These are phyloP conservation scores for Cardamine occulta DNA, from an alignment of 345 rosid genomes.

Conservation along the genomic window DNA sequence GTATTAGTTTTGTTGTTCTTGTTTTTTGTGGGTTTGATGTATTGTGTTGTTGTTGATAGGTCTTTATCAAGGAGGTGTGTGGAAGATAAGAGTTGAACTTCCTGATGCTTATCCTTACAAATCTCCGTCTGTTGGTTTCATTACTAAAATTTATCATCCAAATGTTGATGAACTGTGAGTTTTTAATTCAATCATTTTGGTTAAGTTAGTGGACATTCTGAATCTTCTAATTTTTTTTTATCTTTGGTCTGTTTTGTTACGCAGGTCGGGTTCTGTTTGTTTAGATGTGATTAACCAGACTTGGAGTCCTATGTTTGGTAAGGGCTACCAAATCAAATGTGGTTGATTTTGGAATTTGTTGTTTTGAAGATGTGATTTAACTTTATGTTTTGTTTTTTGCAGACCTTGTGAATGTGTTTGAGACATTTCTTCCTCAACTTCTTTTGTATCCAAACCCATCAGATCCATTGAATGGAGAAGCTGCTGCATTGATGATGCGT, in stretches of 20 bases:
- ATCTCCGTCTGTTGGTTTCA: conserved; percentile 96
- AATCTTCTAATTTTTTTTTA: background rate
- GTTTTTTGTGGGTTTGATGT: background rate
- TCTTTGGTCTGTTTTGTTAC: conserved; percentile 1
- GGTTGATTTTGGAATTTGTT: background rate
- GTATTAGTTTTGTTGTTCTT: background rate
- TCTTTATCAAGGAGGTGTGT: conserved; percentile 85
- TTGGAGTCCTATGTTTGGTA: conserved; percentile 99
- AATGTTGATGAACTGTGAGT: conserved; percentile 98
- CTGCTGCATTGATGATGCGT: conserved; percentile 96
- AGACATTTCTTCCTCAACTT: conserved; percentile 97
- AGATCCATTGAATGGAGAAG: conserved; percentile 96
- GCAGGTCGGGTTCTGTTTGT: conserved; percentile 97
- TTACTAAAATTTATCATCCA: conserved; percentile 95
- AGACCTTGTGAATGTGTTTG: conserved; percentile 97
- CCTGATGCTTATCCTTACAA: conserved; percentile 99
- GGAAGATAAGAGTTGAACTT: conserved; percentile 97
- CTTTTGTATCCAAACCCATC: conserved; percentile 97
- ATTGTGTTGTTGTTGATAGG: conserved; percentile 50
- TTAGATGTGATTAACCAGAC: conserved; percentile 96
- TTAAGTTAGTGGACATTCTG: background rate
- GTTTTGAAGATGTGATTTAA: conserved; percentile 4
- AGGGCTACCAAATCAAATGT: conserved; percentile 14
- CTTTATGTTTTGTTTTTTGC: conserved; percentile 33
- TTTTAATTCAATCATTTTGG: background rate